phyloP scores from a whole-genome alignment of 2,329 filamentous ascomycete species.

The Arthrobotrys conoides region DNA sequence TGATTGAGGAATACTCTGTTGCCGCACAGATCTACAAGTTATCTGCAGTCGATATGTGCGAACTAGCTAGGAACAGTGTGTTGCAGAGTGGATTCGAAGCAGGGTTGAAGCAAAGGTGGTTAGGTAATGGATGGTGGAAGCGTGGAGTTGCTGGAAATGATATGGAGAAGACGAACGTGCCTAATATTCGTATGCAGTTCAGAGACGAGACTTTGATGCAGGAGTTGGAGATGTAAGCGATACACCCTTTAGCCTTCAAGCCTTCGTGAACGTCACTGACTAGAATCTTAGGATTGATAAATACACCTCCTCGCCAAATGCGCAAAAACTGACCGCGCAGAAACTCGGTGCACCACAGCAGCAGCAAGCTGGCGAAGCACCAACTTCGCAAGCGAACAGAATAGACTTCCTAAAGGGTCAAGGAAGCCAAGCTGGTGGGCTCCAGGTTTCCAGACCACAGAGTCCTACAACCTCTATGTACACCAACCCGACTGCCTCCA shows the following conservation, averaged over 20 bases:
- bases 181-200: conserved; percentile 91
- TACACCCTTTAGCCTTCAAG: not conserved
- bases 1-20: conserved; percentile 98
- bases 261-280: not conserved
- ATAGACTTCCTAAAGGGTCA: conserved; percentile 43
- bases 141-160: conserved; percentile 88
- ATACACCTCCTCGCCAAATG: conserved; percentile 47
- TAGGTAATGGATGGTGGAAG: conserved; percentile 82
- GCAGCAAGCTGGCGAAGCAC: conserved; percentile 27
- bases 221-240: conserved; percentile 83
- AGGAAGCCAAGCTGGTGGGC: not conserved
- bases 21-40: conserved; percentile 99
- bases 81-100: conserved; percentile 94
- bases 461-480: conserved; percentile 64
- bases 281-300: conserved; percentile 46
- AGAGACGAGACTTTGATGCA: conserved; percentile 86
- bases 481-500: conserved; percentile 62
- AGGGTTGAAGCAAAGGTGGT: conserved; percentile 89
- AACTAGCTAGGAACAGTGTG: conserved; percentile 95
- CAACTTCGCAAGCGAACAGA: conserved; percentile 27
- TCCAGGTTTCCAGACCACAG: conserved; percentile 61
- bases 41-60: conserved; percentile 97
- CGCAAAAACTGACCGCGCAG: conserved; percentile 52
- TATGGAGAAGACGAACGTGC: conserved; percentile 96
- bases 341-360: conserved; percentile 38